Evolutionary conservation across 176 grass and related monocot genomes (phyloP).

Genomic region (Aegilops umbellulata): DNA sequence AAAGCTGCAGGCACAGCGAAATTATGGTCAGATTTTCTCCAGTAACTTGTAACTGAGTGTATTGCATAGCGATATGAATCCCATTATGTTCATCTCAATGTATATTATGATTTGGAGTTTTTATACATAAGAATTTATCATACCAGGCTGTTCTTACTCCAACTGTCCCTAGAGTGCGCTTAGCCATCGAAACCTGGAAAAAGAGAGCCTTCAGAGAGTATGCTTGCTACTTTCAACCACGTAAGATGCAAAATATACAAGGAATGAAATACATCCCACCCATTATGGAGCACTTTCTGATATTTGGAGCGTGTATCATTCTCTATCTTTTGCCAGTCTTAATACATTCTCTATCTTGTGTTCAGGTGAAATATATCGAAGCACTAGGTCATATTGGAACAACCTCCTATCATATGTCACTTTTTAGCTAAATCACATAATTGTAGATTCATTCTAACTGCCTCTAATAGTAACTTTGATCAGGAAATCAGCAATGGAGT

Average conservation of each 20-base stretch:
- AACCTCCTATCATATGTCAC: background rate
- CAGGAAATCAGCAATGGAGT: background rate
- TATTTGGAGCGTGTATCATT: background rate
- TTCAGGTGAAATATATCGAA: background rate
- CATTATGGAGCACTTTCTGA: background rate
- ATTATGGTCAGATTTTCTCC: constrained; percentile 24
- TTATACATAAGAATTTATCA: constrained; percentile 25
- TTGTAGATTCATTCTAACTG: background rate
- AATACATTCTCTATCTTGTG: background rate
- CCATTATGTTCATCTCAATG: background rate
- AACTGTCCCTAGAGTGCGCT: constrained; percentile 75
- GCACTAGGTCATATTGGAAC: no score
- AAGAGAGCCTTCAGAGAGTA: constrained; percentile 17
- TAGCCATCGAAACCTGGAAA: constrained; percentile 88
- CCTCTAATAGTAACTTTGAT: background rate
- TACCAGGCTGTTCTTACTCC: constrained; percentile 91
- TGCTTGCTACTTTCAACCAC: background rate
- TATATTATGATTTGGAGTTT: background rate
- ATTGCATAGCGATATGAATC: background rate
- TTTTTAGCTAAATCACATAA: no score
- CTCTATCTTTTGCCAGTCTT: constrained; percentile 8
- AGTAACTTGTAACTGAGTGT: background rate
- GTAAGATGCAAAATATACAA: background rate
- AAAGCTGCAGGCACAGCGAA: constrained; percentile 54
- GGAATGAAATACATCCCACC: background rate